Percentiles rank a stretch among this genome's conserved stretches.
Conservation (phyloP, 2,329 filamentous ascomycete species). For the Claviceps digitariae region DNA sequence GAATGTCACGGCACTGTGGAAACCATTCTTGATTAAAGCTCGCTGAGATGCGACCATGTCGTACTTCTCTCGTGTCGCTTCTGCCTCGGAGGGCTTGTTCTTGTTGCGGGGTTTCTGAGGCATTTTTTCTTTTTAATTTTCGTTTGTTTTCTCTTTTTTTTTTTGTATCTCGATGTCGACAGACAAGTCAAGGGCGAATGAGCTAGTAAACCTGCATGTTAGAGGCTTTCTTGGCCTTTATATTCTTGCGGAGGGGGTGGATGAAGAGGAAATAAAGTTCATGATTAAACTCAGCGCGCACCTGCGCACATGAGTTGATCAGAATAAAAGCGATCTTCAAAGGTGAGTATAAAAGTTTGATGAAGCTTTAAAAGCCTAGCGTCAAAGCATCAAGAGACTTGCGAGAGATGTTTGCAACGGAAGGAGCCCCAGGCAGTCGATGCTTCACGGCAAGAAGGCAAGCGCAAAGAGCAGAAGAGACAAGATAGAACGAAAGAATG, state of each 20-base stretch:
- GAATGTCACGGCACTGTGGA: conserved; percentile 9
- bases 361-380: neutral
- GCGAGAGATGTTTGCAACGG: neutral
- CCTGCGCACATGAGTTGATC: neutral
- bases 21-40: conserved; percentile 6
- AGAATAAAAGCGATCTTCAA: neutral
- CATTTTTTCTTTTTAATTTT: neutral
- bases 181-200: neutral
- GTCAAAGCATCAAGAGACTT: neutral
- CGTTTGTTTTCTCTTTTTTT: neutral
- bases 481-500: neutral
- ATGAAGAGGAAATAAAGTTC: neutral
- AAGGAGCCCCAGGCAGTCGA: neutral
- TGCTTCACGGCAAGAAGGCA: neutral
- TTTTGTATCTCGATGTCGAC: neutral
- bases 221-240: neutral
- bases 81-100: neutral
- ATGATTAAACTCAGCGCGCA: neutral
- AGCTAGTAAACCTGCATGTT: neutral
- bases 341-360: neutral
- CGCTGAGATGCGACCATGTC: conserved; percentile 7
- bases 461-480: neutral
- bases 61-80: conserved; percentile 3
- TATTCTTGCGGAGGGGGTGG: neutral
- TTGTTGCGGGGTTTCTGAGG: neutral